Conservation (phyloP, 1,139 yeast species). For the Oligophagozyma castellii region DNA sequence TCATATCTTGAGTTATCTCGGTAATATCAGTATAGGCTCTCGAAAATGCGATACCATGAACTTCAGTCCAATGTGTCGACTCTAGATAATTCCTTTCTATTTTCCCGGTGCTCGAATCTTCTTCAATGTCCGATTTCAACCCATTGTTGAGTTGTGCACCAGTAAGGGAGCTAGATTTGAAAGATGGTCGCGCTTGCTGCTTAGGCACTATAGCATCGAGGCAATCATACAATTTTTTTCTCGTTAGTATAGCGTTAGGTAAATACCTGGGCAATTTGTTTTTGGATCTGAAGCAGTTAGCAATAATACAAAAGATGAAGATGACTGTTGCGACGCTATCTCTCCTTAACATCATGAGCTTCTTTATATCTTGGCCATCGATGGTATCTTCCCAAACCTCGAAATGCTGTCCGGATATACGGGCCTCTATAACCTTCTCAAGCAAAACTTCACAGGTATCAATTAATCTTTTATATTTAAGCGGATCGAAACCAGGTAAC, state of each 20-base stretch:
- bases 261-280: conserved; percentile 30
- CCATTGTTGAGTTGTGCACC: conserved; percentile 4
- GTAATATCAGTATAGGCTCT: conserved; percentile 35
- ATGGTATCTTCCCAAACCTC: conserved; percentile 32
- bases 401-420: conserved; percentile 34
- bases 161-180: too few relatives aligned
- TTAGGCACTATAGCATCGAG: conserved; percentile 10
- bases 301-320: conserved; percentile 29
- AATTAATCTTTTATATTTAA: conserved; percentile 23
- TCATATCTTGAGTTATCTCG: conserved; percentile 29
- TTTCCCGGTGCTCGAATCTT: conserved; percentile 3
- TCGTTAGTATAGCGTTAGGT: conserved; percentile 32
- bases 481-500: conserved; percentile 20
- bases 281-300: conserved; percentile 30
- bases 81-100: conserved; percentile 15
- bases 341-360: conserved; percentile 31
- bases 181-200: too few relatives aligned
- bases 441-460: conserved; percentile 28
- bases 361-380: conserved; percentile 26
- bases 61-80: conserved; percentile 31
- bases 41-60: conserved; percentile 37
- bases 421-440: conserved; percentile 33
- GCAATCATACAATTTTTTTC: conserved; percentile 31
- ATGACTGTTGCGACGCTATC: conserved; percentile 36
- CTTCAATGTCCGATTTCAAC: conserved; percentile 3